These are phyloP conservation scores for Stellera chamaejasme DNA, from an alignment of 345 rosid species.

Conservation along the genomic window DNA sequence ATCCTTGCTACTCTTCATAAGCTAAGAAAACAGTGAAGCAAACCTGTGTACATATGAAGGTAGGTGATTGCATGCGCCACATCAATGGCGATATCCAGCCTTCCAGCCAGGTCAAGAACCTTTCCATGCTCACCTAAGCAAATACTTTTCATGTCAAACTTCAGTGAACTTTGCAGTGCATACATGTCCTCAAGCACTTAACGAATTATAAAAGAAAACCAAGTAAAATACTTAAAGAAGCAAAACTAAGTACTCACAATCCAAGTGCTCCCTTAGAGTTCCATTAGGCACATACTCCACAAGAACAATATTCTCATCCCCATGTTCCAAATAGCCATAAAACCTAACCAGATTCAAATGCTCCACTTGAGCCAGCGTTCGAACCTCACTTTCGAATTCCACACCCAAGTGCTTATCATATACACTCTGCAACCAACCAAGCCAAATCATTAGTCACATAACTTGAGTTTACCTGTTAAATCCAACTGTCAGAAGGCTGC, in stretches of 20 bases:
- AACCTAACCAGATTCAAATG: conserved; percentile 76
- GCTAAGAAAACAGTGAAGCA: conserved; percentile 1
- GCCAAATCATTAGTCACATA: background rate
- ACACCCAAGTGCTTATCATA: conserved; percentile 64
- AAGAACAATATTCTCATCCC: conserved; percentile 65
- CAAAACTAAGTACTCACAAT: conserved; percentile 40
- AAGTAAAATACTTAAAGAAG: background rate
- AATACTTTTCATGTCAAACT: conserved; percentile 15
- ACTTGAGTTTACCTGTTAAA: background rate
- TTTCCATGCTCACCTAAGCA: conserved; percentile 53
- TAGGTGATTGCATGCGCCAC: conserved; percentile 94
- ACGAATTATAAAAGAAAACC: background rate
- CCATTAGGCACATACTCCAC: conserved; percentile 89
- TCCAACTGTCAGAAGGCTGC: too few relatives aligned
- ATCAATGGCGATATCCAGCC: conserved; percentile 75
- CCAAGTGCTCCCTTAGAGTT: conserved; percentile 87
- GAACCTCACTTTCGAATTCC: conserved; percentile 78
- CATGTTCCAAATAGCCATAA: conserved; percentile 59
- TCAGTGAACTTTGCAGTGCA: background rate
- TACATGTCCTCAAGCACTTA: background rate
- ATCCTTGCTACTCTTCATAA: background rate
- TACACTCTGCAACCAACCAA: conserved; percentile 43
- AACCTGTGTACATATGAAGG: conserved; percentile 96
- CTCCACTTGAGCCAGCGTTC: conserved; percentile 64
- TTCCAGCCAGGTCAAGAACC: conserved; percentile 49